Evolutionary conservation across 208 protist genomes (phyloP).

Genomic region (Crithidia bombi): DNA sequence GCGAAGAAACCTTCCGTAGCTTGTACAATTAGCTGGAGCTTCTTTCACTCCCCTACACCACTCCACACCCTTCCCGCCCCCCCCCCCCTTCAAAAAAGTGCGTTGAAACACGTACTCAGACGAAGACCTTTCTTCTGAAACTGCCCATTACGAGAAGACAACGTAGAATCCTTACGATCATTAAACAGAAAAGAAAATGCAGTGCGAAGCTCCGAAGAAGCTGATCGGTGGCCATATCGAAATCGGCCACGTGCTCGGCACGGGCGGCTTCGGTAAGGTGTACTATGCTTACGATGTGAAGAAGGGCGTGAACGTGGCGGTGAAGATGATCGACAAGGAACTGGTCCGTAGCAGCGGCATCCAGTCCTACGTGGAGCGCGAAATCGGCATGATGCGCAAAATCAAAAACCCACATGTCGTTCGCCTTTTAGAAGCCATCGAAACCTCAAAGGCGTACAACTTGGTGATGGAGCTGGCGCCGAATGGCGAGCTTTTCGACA

Average conservation of each 20-base stretch:
- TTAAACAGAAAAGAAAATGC: background rate
- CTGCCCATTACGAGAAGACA: too few species aligned
- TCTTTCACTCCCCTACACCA: too few species aligned
- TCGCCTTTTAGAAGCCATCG: slow-evolving; percentile 95
- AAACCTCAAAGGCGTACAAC: slow-evolving; percentile 96
- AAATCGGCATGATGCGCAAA: slow-evolving; percentile 98
- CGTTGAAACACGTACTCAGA: too few species aligned
- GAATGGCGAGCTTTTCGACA: slow-evolving; percentile 98
- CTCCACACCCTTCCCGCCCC: too few species aligned
- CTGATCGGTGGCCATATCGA: slow-evolving; percentile 78
- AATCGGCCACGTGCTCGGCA: slow-evolving; percentile 82
- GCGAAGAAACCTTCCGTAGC: background rate
- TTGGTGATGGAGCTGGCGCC: slow-evolving; percentile 98
- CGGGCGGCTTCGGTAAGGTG: slow-evolving; percentile 89
- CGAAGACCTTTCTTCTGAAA: too few species aligned
- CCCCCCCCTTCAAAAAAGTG: too few species aligned
- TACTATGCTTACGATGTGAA: slow-evolving; percentile 84
- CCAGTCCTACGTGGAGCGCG: slow-evolving; percentile 82
- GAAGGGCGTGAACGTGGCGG: slow-evolving; percentile 81
- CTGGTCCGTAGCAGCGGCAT: slow-evolving; percentile 72
- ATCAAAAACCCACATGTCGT: slow-evolving; percentile 95
- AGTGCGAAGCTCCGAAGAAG: slow-evolving; percentile 20
- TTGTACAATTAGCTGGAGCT: background rate
- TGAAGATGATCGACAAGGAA: slow-evolving; percentile 92
- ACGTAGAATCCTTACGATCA: too few species aligned